phyloP scores from a whole-genome alignment of 805 yeast genomes.

The Nakazawaea wickerhamii region DNA sequence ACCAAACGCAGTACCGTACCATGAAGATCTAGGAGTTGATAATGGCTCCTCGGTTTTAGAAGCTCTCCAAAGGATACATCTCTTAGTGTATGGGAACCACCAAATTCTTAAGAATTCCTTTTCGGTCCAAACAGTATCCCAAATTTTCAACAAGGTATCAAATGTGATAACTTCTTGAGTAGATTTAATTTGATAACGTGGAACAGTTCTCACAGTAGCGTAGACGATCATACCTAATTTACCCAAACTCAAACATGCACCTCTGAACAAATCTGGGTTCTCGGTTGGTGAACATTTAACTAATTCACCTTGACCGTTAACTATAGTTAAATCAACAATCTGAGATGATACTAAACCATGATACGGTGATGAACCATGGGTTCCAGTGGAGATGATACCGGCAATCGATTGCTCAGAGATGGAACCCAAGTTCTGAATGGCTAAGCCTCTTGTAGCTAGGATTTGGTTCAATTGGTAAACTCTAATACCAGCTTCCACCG shows the following conservation, averaged over 20 bases:
- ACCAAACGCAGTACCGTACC: conserved; percentile 83
- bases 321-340: conserved; percentile 68
- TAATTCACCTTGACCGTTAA: conserved; percentile 71
- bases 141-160: conserved; percentile 60
- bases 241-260: conserved; percentile 82
- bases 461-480: conserved; percentile 66
- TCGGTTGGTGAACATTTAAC: conserved; percentile 62
- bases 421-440: conserved; percentile 89
- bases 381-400: conserved; percentile 94
- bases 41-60: conserved; percentile 61
- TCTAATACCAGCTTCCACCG: conserved; percentile 92
- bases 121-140: conserved; percentile 81
- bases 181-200: conserved; percentile 75
- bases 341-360: conserved; percentile 91
- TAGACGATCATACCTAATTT: conserved; percentile 85
- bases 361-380: conserved; percentile 92
- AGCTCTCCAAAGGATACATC: conserved; percentile 90
- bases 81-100: conserved; percentile 95
- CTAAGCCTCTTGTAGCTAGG: conserved; percentile 59
- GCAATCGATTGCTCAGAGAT: conserved; percentile 91
- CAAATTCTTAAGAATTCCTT: conserved; percentile 90
- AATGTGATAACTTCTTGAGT: conserved; percentile 78
- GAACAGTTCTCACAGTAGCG: conserved; percentile 81
- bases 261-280: conserved; percentile 64
- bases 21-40: conserved; percentile 62